A percentile compares a stretch with the other conserved stretches of the same genome.
Conservation (phyloP, 1,139 yeast species). For the Geotrichum histeridarum region DNA sequence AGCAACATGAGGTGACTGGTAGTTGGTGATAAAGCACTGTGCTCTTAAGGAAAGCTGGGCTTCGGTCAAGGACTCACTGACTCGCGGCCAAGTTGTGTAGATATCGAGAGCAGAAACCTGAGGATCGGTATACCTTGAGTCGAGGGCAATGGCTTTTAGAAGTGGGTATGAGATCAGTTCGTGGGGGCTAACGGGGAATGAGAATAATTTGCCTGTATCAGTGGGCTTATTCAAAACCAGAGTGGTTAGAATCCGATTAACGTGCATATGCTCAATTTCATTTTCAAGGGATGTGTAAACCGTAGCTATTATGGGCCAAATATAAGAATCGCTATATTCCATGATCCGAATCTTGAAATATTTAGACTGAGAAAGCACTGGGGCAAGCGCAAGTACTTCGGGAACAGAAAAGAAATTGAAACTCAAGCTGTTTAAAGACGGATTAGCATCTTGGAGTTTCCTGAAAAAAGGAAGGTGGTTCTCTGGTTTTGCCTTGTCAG, state of each 20-base stretch:
- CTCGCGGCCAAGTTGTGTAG: conserved; percentile 7
- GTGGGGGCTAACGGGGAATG: neutral
- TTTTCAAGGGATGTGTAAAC: neutral
- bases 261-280: neutral
- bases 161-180: conserved; percentile 9
- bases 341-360: neutral
- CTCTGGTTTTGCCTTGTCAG: neutral
- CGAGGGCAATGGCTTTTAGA: neutral
- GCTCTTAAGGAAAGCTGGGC: neutral
- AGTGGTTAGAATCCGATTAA: neutral
- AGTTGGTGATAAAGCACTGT: neutral
- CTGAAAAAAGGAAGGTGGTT: neutral
- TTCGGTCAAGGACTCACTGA: neutral
- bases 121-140: neutral
- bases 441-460: neutral
- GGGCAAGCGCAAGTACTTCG: conserved; percentile 3
- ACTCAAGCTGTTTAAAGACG: neutral
- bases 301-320: neutral
- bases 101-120: neutral
- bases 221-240: neutral
- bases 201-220: neutral
- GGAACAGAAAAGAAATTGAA: neutral
- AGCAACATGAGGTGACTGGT: conserved; percentile 1
- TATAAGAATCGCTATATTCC: neutral
- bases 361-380: neutral